Conservation (phyloP, 495 filamentous ascomycete species). For the Aspergillus bridgeri region DNA sequence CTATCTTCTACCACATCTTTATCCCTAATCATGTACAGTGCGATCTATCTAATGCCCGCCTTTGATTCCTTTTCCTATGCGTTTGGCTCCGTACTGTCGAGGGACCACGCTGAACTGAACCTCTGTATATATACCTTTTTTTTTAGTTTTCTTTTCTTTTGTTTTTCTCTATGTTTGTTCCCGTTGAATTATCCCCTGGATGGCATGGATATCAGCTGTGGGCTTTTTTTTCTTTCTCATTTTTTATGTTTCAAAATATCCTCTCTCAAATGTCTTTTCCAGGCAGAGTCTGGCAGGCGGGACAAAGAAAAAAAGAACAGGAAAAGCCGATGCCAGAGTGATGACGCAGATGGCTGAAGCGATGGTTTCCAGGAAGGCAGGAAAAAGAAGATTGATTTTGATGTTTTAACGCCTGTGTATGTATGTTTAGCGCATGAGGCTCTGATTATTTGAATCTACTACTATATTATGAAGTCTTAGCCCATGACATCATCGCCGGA, state of each 20-base stretch:
- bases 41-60: constrained; percentile 21
- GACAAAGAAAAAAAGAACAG: constrained; percentile 1
- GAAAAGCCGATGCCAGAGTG: neutral
- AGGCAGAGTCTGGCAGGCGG: neutral
- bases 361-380: neutral
- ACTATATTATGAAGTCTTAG: neutral
- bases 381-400: constrained; percentile 3
- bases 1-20: constrained; percentile 5
- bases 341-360: neutral
- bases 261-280: neutral
- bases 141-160: constrained; percentile 21
- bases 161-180: constrained; percentile 10
- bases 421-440: constrained; percentile 12
- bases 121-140: constrained; percentile 38
- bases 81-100: constrained; percentile 9
- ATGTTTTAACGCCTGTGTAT: constrained; percentile 8
- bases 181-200: constrained; percentile 8
- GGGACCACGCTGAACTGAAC: constrained; percentile 17
- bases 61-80: constrained; percentile 12
- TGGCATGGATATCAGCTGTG: constrained; percentile 4
- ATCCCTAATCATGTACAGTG: constrained; percentile 28
- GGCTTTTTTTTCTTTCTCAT: neutral
- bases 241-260: neutral
- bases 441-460: neutral
- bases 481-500: neutral